These are phyloP conservation scores for Lipomyces yamadae DNA, from an alignment of 805 yeast genomes.

Conservation along the genomic window DNA sequence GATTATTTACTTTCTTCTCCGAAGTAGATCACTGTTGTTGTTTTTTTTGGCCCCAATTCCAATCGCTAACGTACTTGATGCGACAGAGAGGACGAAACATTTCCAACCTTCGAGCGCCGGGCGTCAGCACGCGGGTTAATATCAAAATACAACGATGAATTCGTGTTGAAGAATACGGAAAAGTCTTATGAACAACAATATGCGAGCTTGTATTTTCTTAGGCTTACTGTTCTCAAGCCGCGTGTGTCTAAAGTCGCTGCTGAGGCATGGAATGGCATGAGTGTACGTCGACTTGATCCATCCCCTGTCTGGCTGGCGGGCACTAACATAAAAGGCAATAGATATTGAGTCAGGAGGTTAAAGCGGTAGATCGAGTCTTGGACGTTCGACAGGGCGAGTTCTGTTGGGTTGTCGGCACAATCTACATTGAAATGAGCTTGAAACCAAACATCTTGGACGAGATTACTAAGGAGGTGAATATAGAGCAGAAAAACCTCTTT, in stretches of 20 bases:
- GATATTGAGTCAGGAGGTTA: conserved; percentile 48
- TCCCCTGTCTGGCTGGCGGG: no score
- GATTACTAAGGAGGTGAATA: conserved; percentile 55
- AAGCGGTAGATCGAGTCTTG: conserved; percentile 56
- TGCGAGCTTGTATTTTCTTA: conserved; percentile 58
- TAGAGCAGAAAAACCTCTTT: neutral
- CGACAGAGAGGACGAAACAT: conserved; percentile 11
- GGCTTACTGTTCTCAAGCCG: conserved; percentile 56
- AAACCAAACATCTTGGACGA: conserved; percentile 87
- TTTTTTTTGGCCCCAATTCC: neutral
- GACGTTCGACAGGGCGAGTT: conserved; percentile 66
- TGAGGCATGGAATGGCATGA: conserved; percentile 62
- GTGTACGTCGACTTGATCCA: conserved; percentile 41
- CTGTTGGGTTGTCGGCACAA: conserved; percentile 86
- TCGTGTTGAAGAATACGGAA: conserved; percentile 10
- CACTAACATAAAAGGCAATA: conserved; percentile 45
- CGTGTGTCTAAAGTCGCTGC: conserved; percentile 54
- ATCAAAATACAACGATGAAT: conserved; percentile 20
- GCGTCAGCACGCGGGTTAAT: neutral
- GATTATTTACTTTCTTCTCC: conserved; percentile 21
- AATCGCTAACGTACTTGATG: neutral
- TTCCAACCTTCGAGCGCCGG: conserved; percentile 14
- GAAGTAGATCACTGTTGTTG: conserved; percentile 7
- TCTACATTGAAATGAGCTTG: conserved; percentile 78
- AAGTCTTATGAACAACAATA: conserved; percentile 61